phyloP scores from a whole-genome alignment of 805 yeast species.

The Candida cerambycidarum region DNA sequence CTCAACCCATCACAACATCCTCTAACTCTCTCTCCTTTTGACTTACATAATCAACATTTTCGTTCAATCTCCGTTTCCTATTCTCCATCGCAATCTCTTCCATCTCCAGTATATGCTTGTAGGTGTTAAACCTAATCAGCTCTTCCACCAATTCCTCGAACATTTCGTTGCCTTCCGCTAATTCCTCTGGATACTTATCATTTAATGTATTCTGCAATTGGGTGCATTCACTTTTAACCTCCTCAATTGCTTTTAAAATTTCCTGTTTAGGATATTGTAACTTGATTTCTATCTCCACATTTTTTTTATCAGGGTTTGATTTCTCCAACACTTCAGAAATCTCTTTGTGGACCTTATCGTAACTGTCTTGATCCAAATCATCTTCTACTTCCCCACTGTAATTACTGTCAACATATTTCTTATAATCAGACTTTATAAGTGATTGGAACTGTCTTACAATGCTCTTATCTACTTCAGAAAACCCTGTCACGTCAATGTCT shows the following conservation, averaged over 20 bases:
- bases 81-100: conserved; percentile 12
- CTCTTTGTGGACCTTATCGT: conserved; percentile 8
- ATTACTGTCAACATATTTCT: conserved; percentile 25
- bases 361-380: conserved; percentile 31
- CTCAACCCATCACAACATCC: too few species aligned
- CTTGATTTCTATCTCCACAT: not conserved
- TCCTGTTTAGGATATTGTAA: conserved; percentile 6
- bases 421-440: conserved; percentile 44
- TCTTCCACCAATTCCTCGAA: not conserved
- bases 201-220: conserved; percentile 3
- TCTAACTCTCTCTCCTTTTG: not conserved
- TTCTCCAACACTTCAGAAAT: not conserved
- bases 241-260: not conserved
- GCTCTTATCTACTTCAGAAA: conserved; percentile 14
- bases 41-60: conserved; percentile 20
- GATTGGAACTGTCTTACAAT: conserved; percentile 32
- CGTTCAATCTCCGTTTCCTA: conserved; percentile 19
- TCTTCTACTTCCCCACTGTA: conserved; percentile 20
- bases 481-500: not conserved
- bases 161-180: not conserved
- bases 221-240: not conserved
- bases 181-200: not conserved
- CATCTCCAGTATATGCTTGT: conserved; percentile 1
- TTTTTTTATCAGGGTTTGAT: not conserved
- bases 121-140: not conserved